Base-by-base conservation (phyloP, 805 yeast genomes). In the Ogataea angusta region DNA sequence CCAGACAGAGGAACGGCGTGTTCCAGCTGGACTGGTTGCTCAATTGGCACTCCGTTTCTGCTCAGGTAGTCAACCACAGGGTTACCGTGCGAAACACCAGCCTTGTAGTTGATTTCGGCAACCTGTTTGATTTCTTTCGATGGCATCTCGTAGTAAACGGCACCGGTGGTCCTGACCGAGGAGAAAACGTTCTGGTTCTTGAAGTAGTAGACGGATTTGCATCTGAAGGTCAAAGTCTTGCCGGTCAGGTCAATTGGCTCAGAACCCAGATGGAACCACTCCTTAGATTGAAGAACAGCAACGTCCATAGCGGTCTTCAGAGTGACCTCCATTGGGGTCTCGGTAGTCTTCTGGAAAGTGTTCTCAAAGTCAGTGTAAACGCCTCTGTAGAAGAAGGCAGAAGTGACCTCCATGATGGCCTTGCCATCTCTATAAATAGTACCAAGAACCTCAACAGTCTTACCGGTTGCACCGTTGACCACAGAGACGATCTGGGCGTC, bases 321-420 rank as follows among this genome's bases (percentile, higher is more conserved):
- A 26, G 75, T 62, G 47, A 93, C 72, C 69, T 90, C 84, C 59
- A 82, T 85, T 43, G 97, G 96, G 46, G 88, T 80, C 69, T 93
- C 98, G 42, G 78, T 71, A 48, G 77, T 78, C 68, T 86, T 85
- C 67, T 86, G 83, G 81, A 93, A 93, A 30, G 98, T 88, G 72
- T 89, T 88, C 62, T 82, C 85, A 63, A 76, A 93, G 68, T 93
- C 99, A 25, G 60, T 60, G 73, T 91, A 93, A 41, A 72, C 73
- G 52, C 99, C 99, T 66, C 99, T 80, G 82, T 91, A 93, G 70
- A 93, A 85, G 82, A 93, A 93, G 52, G 90, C 85, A 33, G 98
- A 89, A 23, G 83, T 82, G 43, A 93, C 96, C 65, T 91, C 96
- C 88, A 93, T 78, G 17, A 93, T 93, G 36, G 95, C 84, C 49